Percentiles rank a stretch among this genome's conserved stretches.
Conservation (phyloP, 108 stramenopile genomes). For the Mediolabrus comicus region DNA sequence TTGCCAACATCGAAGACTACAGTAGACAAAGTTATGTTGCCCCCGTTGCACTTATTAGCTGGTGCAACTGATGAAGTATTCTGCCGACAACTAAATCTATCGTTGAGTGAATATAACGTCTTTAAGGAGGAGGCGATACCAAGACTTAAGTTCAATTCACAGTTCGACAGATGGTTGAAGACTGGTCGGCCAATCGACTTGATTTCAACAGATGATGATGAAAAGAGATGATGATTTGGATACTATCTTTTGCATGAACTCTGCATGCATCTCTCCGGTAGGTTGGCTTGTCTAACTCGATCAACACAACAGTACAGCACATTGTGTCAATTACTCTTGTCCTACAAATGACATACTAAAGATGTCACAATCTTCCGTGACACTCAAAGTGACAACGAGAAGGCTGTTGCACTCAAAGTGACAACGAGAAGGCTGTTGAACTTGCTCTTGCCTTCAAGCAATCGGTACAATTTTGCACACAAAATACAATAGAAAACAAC, state of each 20-base stretch:
- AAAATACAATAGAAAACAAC: background rate
- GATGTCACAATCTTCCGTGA: too few species aligned
- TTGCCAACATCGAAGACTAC: background rate
- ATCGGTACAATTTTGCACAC: background rate
- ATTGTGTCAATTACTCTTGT: too few species aligned
- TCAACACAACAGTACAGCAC: too few species aligned
- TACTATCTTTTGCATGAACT: background rate
- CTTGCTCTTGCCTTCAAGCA: background rate
- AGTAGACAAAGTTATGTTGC: slow-evolving; percentile 8
- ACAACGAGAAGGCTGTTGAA: too few species aligned
- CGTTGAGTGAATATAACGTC: slow-evolving; percentile 43
- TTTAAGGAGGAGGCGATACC: slow-evolving; percentile 66
- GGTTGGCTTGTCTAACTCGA: background rate
- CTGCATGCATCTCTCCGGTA: background rate
- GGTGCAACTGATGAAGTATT: slow-evolving; percentile 63
- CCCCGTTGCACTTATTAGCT: slow-evolving; percentile 71
- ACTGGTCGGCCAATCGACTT: slow-evolving; percentile 75
- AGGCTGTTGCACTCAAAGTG: background rate
- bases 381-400: background rate
- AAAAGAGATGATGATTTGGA: background rate
- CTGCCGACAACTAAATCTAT: slow-evolving; percentile 54
- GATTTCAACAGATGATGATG: background rate
- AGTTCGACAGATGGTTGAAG: slow-evolving; percentile 80
- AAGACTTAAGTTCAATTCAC: slow-evolving; percentile 74
- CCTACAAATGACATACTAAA: too few species aligned